These are phyloP conservation scores for Naganishia kalamii DNA, from an alignment of 768 basidiomycete species.

Conservation along the genomic window DNA sequence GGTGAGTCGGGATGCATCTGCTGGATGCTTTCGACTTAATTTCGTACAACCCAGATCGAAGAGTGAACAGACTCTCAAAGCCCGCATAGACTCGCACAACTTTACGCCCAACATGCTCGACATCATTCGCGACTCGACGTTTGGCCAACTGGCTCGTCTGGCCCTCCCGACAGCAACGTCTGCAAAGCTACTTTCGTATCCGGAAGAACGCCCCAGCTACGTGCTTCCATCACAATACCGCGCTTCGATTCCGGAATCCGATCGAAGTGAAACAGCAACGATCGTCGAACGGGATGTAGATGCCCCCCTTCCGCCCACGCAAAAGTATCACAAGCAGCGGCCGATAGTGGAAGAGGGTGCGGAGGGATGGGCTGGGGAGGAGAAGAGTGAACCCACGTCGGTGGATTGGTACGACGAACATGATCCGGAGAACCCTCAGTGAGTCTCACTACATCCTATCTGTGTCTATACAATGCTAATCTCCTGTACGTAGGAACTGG, in stretches of 20 bases:
- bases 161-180: background rate
- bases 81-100: no score
- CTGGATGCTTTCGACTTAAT: background rate
- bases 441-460: constrained; percentile 13
- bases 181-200: background rate
- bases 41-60: no score
- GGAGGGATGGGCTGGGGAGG: constrained; percentile 12
- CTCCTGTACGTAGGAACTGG: constrained; percentile 20
- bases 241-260: background rate
- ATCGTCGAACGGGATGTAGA: constrained; percentile 6
- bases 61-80: no score
- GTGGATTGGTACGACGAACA: constrained; percentile 35
- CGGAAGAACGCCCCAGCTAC: constrained; percentile 10
- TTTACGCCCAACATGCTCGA: constrained; percentile 15
- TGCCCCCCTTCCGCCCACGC: background rate
- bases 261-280: constrained; percentile 1
- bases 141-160: constrained; percentile 7
- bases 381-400: constrained; percentile 16
- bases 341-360: constrained; percentile 4
- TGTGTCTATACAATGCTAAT: background rate
- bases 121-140: constrained; percentile 17
- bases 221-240: background rate
- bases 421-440: constrained; percentile 34
- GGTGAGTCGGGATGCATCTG: no score
- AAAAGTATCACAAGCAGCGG: background rate